A percentile compares a stretch with the other conserved stretches of the same genome.
Evolutionary conservation across 805 yeast genomes (phyloP).

Genomic region (Pichia rugopelliculosa): DNA sequence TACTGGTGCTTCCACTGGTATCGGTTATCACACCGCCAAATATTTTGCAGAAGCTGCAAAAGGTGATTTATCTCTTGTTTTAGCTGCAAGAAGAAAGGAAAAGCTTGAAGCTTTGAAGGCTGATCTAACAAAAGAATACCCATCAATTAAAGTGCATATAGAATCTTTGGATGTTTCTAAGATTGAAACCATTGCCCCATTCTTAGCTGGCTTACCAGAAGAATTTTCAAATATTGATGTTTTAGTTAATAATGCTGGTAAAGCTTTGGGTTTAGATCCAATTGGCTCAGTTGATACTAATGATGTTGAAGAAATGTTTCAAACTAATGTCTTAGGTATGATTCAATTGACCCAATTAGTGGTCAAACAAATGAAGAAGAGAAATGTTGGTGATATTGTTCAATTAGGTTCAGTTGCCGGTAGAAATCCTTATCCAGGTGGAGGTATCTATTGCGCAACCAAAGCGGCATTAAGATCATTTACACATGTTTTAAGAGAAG

Average conservation of each 20-base stretch:
- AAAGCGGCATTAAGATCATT: slow-evolving; percentile 68
- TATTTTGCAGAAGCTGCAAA: slow-evolving; percentile 66
- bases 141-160: slow-evolving; percentile 27
- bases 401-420: slow-evolving; percentile 76
- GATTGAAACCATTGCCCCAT: slow-evolving; percentile 41
- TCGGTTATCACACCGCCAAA: slow-evolving; percentile 85
- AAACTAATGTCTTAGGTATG: slow-evolving; percentile 83
- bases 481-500: slow-evolving; percentile 56
- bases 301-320: slow-evolving; percentile 70
- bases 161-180: slow-evolving; percentile 34
- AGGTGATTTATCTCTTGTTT: slow-evolving; percentile 41
- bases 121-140: slow-evolving; percentile 31
- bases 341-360: slow-evolving; percentile 78
- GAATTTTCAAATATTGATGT: slow-evolving; percentile 55
- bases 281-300: slow-evolving; percentile 60
- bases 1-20: slow-evolving; percentile 97
- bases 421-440: slow-evolving; percentile 72
- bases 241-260: slow-evolving; percentile 67
- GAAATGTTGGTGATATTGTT: slow-evolving; percentile 66
- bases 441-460: slow-evolving; percentile 70
- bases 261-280: slow-evolving; percentile 71
- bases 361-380: slow-evolving; percentile 60
- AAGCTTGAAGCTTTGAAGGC: slow-evolving; percentile 34
- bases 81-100: slow-evolving; percentile 48
- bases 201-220: slow-evolving; percentile 34